phyloP scores from a whole-genome alignment of 169 alveolate genomes.

The Theileria annulata region DNA sequence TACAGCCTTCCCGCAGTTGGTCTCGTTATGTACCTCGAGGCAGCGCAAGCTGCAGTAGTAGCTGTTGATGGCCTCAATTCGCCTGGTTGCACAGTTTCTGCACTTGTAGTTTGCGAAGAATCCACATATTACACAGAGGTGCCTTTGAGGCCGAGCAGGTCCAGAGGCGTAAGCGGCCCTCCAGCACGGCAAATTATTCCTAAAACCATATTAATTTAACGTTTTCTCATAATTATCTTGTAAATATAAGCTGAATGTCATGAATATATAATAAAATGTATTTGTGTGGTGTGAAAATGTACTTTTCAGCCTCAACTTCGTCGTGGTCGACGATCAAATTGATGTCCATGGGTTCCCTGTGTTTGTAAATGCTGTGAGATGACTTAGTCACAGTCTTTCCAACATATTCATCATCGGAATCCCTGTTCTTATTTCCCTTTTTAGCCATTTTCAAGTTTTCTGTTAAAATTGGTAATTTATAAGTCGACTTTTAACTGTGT shows the following conservation, averaged over 20 bases:
- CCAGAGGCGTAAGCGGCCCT: constrained; percentile 68
- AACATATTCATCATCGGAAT: constrained; percentile 50
- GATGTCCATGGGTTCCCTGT: constrained; percentile 72
- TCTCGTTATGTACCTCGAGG: constrained; percentile 74
- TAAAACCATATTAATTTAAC: constrained; percentile 12
- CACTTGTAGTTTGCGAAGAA: constrained; percentile 76
- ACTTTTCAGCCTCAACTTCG: constrained; percentile 75
- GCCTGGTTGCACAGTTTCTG: constrained; percentile 67
- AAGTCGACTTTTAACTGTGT: not conserved
- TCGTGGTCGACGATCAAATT: constrained; percentile 74
- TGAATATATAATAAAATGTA: constrained; percentile 23
- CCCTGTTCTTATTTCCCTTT: constrained; percentile 34
- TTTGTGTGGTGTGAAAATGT: constrained; percentile 7
- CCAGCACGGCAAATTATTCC: constrained; percentile 75
- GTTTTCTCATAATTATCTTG: not conserved
- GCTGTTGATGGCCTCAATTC: constrained; percentile 55
- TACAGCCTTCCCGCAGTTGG: constrained; percentile 71
- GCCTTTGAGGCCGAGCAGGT: constrained; percentile 62
- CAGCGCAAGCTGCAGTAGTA: constrained; percentile 75
- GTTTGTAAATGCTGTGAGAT: constrained; percentile 39
- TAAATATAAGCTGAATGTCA: not conserved
- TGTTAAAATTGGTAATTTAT: not conserved
- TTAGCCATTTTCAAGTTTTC: constrained; percentile 17
- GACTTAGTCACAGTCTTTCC: not conserved
- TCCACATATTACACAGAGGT: constrained; percentile 76